Evolutionary conservation across 805 yeast genomes (phyloP).

Genomic region (Kuraishia ogatae): DNA sequence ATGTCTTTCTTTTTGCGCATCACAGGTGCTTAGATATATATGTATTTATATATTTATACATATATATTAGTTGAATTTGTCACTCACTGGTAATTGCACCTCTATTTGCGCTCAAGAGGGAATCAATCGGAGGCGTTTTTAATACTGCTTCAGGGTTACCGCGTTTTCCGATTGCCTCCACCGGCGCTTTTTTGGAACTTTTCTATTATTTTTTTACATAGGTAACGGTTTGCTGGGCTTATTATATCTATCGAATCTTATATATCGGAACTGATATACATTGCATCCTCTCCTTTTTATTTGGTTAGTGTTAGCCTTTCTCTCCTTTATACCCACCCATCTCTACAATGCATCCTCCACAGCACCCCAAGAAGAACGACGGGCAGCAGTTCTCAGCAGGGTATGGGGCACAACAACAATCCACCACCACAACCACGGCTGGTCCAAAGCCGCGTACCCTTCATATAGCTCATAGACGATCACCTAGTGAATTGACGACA

Average conservation of each 20-base stretch:
- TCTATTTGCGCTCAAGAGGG: background rate
- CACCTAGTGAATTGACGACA: conserved; percentile 92
- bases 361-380: background rate
- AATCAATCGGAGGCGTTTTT: background rate
- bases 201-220: no score
- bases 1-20: background rate
- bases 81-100: background rate
- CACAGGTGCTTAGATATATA: background rate
- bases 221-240: background rate
- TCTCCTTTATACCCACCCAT: background rate
- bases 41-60: no score
- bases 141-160: background rate
- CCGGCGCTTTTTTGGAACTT: background rate
- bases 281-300: background rate
- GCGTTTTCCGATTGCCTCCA: background rate
- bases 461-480: conserved; percentile 93
- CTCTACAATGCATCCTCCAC: background rate
- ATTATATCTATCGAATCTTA: no score
- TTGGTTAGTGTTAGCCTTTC: background rate
- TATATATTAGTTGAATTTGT: background rate
- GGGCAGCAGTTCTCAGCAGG: background rate
- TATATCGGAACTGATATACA: no score
- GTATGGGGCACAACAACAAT: conserved; percentile 17
- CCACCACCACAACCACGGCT: conserved; percentile 20
- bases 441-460: conserved; percentile 45